phyloP scores from a whole-genome alignment of 2,329 filamentous ascomycete species.

The Sordariomycetes sp. region DNA sequence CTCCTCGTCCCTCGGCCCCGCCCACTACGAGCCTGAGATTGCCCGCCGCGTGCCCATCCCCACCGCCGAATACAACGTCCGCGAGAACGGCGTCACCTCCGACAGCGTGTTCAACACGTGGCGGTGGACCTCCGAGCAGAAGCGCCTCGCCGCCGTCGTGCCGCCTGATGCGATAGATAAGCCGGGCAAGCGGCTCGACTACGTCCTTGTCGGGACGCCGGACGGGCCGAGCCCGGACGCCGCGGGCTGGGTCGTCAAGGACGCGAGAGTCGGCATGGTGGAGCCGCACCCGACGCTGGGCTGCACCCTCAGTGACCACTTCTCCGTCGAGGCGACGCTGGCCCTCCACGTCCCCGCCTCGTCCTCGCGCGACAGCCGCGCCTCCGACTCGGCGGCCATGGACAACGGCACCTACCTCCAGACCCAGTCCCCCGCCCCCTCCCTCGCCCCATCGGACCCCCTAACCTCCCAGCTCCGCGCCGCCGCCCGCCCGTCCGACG shows the following conservation, averaged over 20 bases:
- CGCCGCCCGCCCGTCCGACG: constrained; percentile 10
- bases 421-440: constrained; percentile 16
- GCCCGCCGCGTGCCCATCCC: constrained; percentile 58
- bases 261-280: constrained; percentile 67
- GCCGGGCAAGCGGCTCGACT: constrained; percentile 80
- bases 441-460: constrained; percentile 11
- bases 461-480: constrained; percentile 21
- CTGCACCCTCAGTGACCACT: constrained; percentile 91
- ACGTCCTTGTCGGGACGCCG: constrained; percentile 70
- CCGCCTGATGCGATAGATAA: constrained; percentile 58
- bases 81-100: constrained; percentile 76
- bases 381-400: constrained; percentile 10
- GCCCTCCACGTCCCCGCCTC: constrained; percentile 28
- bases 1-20: constrained; percentile 68
- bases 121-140: constrained; percentile 70
- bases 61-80: constrained; percentile 66
- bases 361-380: constrained; percentile 8
- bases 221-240: constrained; percentile 17
- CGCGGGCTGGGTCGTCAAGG: constrained; percentile 56
- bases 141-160: constrained; percentile 51
- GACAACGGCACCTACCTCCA: constrained; percentile 27
- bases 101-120: constrained; percentile 84
- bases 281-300: constrained; percentile 68
- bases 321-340: constrained; percentile 77
- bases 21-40: constrained; percentile 56